Evolutionary conservation across 208 protist genomes (phyloP), one percentile per base, ranked within the genome.

Genomic region (Naegleria gruberi): DNA sequence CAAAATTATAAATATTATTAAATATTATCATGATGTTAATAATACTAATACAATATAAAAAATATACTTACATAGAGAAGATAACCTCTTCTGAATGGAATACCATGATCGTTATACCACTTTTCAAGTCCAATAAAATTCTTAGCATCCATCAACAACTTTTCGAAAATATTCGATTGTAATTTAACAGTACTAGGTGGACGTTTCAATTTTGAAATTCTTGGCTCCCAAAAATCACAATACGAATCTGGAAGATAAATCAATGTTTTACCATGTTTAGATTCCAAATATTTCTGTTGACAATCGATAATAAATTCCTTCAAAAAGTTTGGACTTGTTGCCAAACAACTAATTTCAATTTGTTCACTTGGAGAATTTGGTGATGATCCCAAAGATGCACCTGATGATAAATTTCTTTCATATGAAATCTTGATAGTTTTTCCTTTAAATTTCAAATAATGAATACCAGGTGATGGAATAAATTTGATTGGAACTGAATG

Each of bases 61-160:
- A 10, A 10, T 30, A 23, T 10, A 65, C 19, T 10, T 19, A 91
- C 92, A 91, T 93, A 81, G 23, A 93, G 19, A 10, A 93, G 87
- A 57, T 93, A 93, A 37, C 92, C 92, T 47, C 84, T 88, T 73
- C 84, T 37, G 26, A 88, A 88, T 19, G 84, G 84, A 65, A 88
- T 88, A n/a, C 84, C 84, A 65, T 65, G 43, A 30, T 65, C n/a
- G 4, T 55, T 17, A 42, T 88, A 88, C 84, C 84, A 88, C 6
- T 34, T 41, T 42, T 88, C 12, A 4, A 43, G 15, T 19, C n/a
- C 7, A 23, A 88, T 7, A 42, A 88, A 88, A 1, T 65, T 12
- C 26, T 57, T 47, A 12, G 84, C 84, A 65, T 88, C 84, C 30
- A 19, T 19, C n/a, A 43, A 41, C 7, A 88, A 43, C 1, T 41